A percentile compares a stretch with the other conserved stretches of the same genome.
Conservation (phyloP, 495 filamentous ascomycete genomes). For the Talaromyces liani region DNA sequence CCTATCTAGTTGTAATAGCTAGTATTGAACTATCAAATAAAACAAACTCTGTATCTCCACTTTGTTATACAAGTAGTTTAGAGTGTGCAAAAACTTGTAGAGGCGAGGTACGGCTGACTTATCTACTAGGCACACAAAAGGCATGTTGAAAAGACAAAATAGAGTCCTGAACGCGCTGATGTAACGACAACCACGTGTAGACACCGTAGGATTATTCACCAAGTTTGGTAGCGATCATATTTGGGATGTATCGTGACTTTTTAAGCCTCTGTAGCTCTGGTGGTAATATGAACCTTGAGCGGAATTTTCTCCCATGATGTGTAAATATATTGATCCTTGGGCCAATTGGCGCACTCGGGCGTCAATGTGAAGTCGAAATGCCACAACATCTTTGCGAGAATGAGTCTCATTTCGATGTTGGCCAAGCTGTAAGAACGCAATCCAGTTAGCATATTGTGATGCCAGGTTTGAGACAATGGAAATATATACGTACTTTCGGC, state of each 20-base stretch:
- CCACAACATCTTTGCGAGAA: constrained; percentile 15
- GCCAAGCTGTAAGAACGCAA: constrained; percentile 28
- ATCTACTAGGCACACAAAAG: neutral
- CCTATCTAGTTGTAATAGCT: neutral
- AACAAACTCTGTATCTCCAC: neutral
- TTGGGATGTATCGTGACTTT: neutral
- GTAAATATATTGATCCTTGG: constrained; percentile 36
- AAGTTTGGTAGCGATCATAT: neutral
- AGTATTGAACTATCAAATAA: neutral
- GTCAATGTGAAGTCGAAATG: constrained; percentile 22
- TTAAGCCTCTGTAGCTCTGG: neutral
- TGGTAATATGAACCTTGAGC: constrained; percentile 32
- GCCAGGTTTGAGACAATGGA: neutral
- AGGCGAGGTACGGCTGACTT: neutral
- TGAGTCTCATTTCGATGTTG: constrained; percentile 38
- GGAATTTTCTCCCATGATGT: constrained; percentile 40
- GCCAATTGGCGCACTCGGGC: constrained; percentile 35
- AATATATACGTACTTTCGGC: constrained; percentile 22
- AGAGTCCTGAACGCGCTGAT: neutral
- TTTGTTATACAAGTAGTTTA: neutral
- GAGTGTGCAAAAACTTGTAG: neutral
- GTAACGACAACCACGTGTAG: neutral
- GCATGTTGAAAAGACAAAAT: neutral
- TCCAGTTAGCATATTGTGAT: neutral
- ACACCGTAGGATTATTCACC: neutral